Evolutionary conservation across 495 filamentous ascomycete species (phyloP), one percentile per base, ranked within the genome.

Genomic region (Xylaria flabelliformis): DNA sequence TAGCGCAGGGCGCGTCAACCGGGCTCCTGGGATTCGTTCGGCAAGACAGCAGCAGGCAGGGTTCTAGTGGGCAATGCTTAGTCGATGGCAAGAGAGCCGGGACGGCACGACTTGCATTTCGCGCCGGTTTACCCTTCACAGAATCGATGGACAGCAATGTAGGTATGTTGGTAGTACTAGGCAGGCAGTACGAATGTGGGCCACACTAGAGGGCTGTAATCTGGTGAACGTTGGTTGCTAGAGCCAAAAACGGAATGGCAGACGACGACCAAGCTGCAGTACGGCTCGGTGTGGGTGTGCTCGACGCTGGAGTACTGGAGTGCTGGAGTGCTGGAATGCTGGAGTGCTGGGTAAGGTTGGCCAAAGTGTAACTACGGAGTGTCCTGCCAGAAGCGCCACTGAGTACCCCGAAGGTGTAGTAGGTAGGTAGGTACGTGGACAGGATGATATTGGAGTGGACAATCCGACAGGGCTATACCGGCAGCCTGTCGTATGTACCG

Each of bases 21-120:
- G 73, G 75, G 67, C 74, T 72, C 77, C 76, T 76, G 75, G 77
- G 74, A 80, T 79, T 77, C 78, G 78, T 72, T 78, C 78, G 77
- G 77, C 72, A 78, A 74, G 75, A 75, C 71, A 53, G 73, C 75
- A 74, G 71, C 68, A 61, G 73, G 71, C 74, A 76, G 73, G 77
- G 76, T 78, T 75, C 77, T 46, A 67, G 51, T 59, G 63, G 63
- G 46, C 70, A 61, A 72, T 48, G 63, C 39, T 32, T 53, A 67
- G 72, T 73, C 74, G 76, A 67, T 75, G 63, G 72, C 59, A 70
- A 69, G 73, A 76, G 73, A 63, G 72, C 75, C 77, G 74, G 74
- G 77, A 75, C 74, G 76, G 77, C 74, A 75, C 76, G 77, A 75
- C 76, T 79, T 79, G 77, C 63, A 72, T 51, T 46, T 72, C 63